phyloP scores from a whole-genome alignment of 1,284 basidiomycete species.

The Boletus semigastroideus region DNA sequence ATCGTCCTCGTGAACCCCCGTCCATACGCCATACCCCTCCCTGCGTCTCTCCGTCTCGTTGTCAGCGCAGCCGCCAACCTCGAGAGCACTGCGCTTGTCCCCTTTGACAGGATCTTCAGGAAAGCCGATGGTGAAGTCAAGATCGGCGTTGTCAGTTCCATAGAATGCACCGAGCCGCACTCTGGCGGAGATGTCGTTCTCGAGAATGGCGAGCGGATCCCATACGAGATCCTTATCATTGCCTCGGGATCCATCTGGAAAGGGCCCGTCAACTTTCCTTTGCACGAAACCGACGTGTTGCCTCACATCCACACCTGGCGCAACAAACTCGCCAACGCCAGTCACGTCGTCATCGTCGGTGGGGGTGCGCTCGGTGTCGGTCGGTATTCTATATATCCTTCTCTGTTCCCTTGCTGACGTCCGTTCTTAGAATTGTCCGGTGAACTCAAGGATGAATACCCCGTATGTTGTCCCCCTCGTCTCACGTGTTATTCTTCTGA shows the following conservation, averaged over 20 bases:
- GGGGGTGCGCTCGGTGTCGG: constrained; percentile 65
- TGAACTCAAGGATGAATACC: constrained; percentile 54
- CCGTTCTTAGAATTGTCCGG: constrained; percentile 49
- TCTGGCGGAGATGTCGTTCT: constrained; percentile 47
- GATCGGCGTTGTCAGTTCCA: constrained; percentile 43
- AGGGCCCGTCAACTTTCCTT: constrained; percentile 48
- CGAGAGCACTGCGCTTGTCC: constrained; percentile 40
- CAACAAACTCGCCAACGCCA: constrained; percentile 45
- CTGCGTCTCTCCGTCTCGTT: constrained; percentile 40
- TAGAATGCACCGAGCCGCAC: constrained; percentile 39
- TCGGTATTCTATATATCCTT: constrained; percentile 26
- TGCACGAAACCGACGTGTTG: constrained; percentile 38
- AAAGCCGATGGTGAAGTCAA: constrained; percentile 46
- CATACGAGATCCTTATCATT: constrained; percentile 55
- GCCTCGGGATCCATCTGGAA: constrained; percentile 58
- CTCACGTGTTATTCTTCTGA: constrained; percentile 7
- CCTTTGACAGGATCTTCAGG: constrained; percentile 47
- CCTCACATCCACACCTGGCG: constrained; percentile 45
- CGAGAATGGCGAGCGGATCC: constrained; percentile 46
- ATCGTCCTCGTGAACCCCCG: constrained; percentile 43
- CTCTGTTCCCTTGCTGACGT: constrained; percentile 4
- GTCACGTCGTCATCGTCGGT: constrained; percentile 55
- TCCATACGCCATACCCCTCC: constrained; percentile 39
- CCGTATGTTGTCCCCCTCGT: constrained; percentile 38
- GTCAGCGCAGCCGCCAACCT: constrained; percentile 39